Evolutionary conservation across 2,329 filamentous ascomycete species (phyloP).

Genomic region (Neocatenulostroma microsporum): DNA sequence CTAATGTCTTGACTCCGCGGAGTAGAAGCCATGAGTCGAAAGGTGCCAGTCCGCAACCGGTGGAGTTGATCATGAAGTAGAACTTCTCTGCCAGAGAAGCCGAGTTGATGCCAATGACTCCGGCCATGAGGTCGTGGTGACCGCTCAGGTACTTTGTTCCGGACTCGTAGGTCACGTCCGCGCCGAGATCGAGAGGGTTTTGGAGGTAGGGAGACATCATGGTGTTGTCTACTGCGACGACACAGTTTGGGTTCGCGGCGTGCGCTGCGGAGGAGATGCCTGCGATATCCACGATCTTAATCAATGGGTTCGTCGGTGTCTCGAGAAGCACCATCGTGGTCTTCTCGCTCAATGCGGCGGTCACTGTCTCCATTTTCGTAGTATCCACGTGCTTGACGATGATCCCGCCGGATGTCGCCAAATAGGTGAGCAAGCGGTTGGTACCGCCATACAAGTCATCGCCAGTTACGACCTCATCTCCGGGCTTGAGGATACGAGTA

Average conservation of each 20-base stretch:
- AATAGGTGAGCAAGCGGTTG: conserved; percentile 84
- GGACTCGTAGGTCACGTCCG: conserved; percentile 94
- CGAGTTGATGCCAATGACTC: conserved; percentile 88
- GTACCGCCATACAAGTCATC: conserved; percentile 96
- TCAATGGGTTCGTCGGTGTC: conserved; percentile 93
- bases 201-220: conserved; percentile 95
- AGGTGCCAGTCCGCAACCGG: conserved; percentile 85
- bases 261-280: conserved; percentile 71
- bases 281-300: conserved; percentile 93
- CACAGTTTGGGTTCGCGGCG: conserved; percentile 64
- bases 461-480: conserved; percentile 94
- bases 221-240: conserved; percentile 95
- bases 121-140: conserved; percentile 98
- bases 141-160: conserved; percentile 97
- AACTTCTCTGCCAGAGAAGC: conserved; percentile 73
- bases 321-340: conserved; percentile 94
- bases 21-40: conserved; percentile 96
- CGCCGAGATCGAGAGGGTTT: conserved; percentile 88
- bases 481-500: conserved; percentile 77
- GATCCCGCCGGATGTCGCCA: conserved; percentile 83
- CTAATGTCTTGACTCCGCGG: conserved; percentile 90
- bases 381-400: conserved; percentile 95
- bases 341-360: conserved; percentile 61
- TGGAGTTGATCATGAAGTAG: conserved; percentile 95
- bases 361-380: conserved; percentile 65